phyloP scores from a whole-genome alignment of 2,329 filamentous ascomycete species.

The Nemania diffusa region DNA sequence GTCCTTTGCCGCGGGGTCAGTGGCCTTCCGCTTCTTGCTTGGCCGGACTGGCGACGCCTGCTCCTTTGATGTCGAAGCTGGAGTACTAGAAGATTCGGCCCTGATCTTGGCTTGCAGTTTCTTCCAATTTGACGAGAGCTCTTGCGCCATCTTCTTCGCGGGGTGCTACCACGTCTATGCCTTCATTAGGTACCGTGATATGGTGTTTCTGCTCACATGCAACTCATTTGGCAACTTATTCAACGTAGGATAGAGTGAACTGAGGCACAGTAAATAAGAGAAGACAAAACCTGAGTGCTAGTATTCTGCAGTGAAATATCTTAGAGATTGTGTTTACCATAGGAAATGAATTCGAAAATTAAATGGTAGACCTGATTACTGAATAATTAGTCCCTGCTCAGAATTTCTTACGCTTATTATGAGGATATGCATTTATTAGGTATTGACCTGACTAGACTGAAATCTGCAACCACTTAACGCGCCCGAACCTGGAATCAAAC shows the following conservation, averaged over 20 bases:
- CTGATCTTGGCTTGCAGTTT: conserved; percentile 74
- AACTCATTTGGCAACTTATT: conserved; percentile 6
- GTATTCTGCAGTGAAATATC: not conserved
- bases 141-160: conserved; percentile 53
- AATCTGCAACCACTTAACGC: conserved; percentile 40
- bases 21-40: conserved; percentile 36
- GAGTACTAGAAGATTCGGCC: conserved; percentile 54
- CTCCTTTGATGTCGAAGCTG: conserved; percentile 27
- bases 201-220: not conserved
- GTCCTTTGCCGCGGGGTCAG: conserved; percentile 17
- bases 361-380: no score
- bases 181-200: conserved; percentile 12
- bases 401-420: not conserved
- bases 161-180: conserved; percentile 1
- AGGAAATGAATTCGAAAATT: not conserved
- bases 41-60: conserved; percentile 24
- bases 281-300: not conserved
- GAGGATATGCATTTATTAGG: not conserved
- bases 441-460: not conserved
- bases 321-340: not conserved
- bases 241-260: not conserved
- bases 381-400: no score
- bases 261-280: not conserved
- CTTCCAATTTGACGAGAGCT: conserved; percentile 80
- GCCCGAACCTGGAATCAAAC: conserved; percentile 9